Conservation (phyloP, 441 rosid species). For the Populus tomentosa region DNA sequence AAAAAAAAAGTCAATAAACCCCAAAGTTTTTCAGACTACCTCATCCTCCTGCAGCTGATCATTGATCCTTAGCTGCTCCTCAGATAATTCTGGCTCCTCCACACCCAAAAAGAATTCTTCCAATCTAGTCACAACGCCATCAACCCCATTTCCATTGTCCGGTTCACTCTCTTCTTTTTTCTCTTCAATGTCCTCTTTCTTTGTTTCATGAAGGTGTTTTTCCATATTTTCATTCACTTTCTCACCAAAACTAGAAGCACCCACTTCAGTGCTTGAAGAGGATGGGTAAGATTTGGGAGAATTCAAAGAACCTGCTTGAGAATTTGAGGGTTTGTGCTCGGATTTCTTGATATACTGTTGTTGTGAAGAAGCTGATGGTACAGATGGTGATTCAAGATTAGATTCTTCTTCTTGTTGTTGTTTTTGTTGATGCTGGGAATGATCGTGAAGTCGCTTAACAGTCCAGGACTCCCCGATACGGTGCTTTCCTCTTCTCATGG, state of each 20-base stretch:
- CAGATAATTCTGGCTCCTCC: constrained; percentile 54
- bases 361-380: constrained; percentile 27
- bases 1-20: neutral
- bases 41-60: constrained; percentile 73
- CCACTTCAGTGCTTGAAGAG: constrained; percentile 18
- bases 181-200: constrained; percentile 18
- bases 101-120: constrained; percentile 35
- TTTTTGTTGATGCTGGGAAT: constrained; percentile 10
- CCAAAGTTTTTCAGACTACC: constrained; percentile 32
- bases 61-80: constrained; percentile 54
- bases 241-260: constrained; percentile 20
- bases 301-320: constrained; percentile 8
- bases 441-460: constrained; percentile 14
- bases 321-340: constrained; percentile 11
- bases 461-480: constrained; percentile 15
- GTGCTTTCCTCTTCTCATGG: constrained; percentile 23
- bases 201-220: constrained; percentile 2
- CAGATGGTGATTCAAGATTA: constrained; percentile 16
- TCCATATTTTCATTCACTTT: constrained; percentile 15
- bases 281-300: constrained; percentile 5
- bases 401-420: constrained; percentile 11
- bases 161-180: constrained; percentile 11
- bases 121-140: constrained; percentile 33
- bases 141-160: constrained; percentile 20
- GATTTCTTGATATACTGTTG: constrained; percentile 26